A percentile compares a stretch with the other conserved stretches of the same genome.
Conservation (phyloP, 1,139 yeast genomes). For the Groenewaldozyma sp. region DNA sequence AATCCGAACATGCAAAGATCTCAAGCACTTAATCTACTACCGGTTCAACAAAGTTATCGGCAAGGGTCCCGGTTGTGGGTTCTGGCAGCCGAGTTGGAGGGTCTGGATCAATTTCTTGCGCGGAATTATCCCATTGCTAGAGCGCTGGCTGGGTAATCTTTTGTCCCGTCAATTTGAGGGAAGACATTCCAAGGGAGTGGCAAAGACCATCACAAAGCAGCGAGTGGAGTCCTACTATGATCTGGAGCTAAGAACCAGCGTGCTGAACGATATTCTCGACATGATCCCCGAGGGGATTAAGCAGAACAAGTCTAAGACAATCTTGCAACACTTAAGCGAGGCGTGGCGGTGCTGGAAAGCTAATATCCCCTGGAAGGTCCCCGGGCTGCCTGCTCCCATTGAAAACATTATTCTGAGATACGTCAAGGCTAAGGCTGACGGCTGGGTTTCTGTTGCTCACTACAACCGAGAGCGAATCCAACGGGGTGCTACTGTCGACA, state of each 20-base stretch:
- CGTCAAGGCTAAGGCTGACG: conserved; percentile 91
- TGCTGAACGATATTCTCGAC: conserved; percentile 89
- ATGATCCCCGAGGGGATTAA: conserved; percentile 95
- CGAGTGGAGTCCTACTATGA: conserved; percentile 93
- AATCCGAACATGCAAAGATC: conserved; percentile 88
- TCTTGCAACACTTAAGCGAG: conserved; percentile 88
- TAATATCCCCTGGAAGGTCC: conserved; percentile 95
- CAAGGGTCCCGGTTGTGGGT: conserved; percentile 98
- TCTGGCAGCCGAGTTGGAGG: conserved; percentile 99
- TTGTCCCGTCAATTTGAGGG: conserved; percentile 95
- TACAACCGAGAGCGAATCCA: conserved; percentile 82
- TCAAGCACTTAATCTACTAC: conserved; percentile 83
- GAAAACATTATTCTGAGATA: conserved; percentile 80
- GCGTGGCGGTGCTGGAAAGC: conserved; percentile 99
- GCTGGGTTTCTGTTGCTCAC: conserved; percentile 93
- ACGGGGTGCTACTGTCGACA: conserved; percentile 85
- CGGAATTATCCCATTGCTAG: conserved; percentile 88
- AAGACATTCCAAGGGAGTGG: conserved; percentile 81
- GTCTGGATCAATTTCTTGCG: conserved; percentile 90
- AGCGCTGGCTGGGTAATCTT: conserved; percentile 90
- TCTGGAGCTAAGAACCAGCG: conserved; percentile 85
- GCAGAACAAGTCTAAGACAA: conserved; percentile 77
- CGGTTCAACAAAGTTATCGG: conserved; percentile 76
- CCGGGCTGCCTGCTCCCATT: conserved; percentile 89
- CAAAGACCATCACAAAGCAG: conserved; percentile 91